phyloP scores from a whole-genome alignment of 2,329 filamentous ascomycete genomes.

The Scedosporium aurantiacum region DNA sequence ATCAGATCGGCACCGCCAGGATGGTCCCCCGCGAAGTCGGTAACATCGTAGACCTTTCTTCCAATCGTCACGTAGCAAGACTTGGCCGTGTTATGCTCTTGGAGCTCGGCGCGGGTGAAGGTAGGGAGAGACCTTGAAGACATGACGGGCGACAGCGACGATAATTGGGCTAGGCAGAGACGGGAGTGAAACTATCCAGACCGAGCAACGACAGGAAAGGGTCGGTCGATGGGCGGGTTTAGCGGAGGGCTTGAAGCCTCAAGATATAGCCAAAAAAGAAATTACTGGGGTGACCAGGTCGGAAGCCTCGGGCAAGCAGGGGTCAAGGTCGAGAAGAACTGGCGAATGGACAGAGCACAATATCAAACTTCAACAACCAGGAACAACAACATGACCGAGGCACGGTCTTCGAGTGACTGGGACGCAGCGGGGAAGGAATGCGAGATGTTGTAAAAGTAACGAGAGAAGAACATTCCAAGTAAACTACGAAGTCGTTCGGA shows the following conservation, averaged over 20 bases:
- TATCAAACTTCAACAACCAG: not conserved
- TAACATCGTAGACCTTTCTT: slow-evolving; percentile 87
- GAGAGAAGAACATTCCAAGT: not conserved
- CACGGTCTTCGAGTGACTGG: not conserved
- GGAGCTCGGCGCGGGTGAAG: slow-evolving; percentile 70
- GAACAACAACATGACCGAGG: not conserved
- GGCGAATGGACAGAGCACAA: not conserved
- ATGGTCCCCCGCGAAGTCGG: slow-evolving; percentile 79
- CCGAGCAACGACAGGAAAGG: not conserved
- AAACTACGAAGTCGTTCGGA: not conserved
- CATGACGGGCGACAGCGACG: not conserved
- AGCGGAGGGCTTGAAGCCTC: not conserved
- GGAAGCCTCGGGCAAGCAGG: not conserved
- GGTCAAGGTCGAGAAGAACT: not conserved
- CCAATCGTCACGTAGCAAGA: slow-evolving; percentile 92
- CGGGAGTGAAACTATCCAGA: not conserved
- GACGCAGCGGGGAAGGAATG: not conserved
- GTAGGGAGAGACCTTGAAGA: slow-evolving; percentile 56
- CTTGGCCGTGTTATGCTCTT: slow-evolving; percentile 63
- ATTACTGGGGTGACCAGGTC: not conserved
- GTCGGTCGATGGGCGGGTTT: not conserved
- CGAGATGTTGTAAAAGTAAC: not conserved
- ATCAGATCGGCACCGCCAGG: slow-evolving; percentile 84
- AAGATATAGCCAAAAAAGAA: not conserved
- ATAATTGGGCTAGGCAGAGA: not conserved